Conservation (phyloP, 2,329 filamentous ascomycete genomes). For the Achaetomium macrosporum region DNA sequence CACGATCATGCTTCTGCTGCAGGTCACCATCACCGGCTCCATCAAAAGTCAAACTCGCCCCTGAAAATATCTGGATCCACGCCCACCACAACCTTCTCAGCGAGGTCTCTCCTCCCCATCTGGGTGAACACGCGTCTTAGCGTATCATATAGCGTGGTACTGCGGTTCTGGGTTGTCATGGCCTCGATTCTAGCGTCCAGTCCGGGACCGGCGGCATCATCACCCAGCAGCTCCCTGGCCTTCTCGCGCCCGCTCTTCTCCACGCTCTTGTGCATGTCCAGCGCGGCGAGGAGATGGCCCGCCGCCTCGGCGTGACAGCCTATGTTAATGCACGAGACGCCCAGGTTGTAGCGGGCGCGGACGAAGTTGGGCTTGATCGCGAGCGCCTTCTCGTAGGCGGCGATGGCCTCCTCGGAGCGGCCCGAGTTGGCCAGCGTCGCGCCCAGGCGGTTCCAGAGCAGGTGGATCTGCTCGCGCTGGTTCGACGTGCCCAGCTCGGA, state of each 20-base stretch:
- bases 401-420: constrained; percentile 90
- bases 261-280: constrained; percentile 93
- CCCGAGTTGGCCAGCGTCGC: constrained; percentile 94
- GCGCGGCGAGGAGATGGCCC: constrained; percentile 81
- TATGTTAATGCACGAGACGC: constrained; percentile 95
- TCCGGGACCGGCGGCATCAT: constrained; percentile 33
- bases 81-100: constrained; percentile 78
- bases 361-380: constrained; percentile 93
- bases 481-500: constrained; percentile 81
- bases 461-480: constrained; percentile 77
- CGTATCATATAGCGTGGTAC: constrained; percentile 95
- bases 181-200: constrained; percentile 71
- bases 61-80: constrained; percentile 89
- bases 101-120: constrained; percentile 85
- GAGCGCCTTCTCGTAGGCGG: constrained; percentile 89
- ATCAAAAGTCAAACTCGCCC: constrained; percentile 78
- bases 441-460: constrained; percentile 95
- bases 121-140: constrained; percentile 90
- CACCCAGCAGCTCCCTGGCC: constrained; percentile 74
- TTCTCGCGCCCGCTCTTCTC: constrained; percentile 79
- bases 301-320: constrained; percentile 91
- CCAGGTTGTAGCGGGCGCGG: constrained; percentile 91
- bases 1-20: neutral
- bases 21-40: constrained; percentile 18
- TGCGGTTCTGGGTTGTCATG: constrained; percentile 92